Percentiles rank a stretch among this genome's conserved stretches.
These are phyloP conservation scores for Diplotaxis tenuifolia DNA, from an alignment of 345 rosid genomes.

Conservation along the genomic window DNA sequence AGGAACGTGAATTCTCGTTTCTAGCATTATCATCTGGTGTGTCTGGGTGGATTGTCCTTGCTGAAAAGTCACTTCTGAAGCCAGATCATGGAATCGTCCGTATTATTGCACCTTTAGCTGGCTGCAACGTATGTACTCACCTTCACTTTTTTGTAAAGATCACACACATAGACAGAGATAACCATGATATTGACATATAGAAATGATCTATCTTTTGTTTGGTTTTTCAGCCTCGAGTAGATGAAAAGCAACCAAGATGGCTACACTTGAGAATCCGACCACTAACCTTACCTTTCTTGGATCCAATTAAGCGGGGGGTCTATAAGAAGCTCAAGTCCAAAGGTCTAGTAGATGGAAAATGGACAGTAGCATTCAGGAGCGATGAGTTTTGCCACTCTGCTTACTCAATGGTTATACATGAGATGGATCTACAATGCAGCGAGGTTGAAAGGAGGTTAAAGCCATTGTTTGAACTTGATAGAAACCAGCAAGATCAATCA, in stretches of 20 bases:
- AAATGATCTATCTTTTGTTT: conserved; percentile 6
- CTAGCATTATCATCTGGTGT: conserved; percentile 65
- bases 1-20: conserved; percentile 74
- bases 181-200: background rate
- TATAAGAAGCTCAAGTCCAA: conserved; percentile 50
- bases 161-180: background rate
- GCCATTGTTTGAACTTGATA: conserved; percentile 60
- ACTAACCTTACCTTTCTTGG: conserved; percentile 56
- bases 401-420: conserved; percentile 59
- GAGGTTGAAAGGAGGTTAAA: conserved; percentile 76
- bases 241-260: conserved; percentile 82
- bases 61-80: conserved; percentile 40
- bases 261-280: conserved; percentile 90
- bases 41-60: conserved; percentile 85
- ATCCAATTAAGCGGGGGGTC: conserved; percentile 50
- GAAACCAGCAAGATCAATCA: conserved; percentile 37
- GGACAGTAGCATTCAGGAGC: conserved; percentile 87
- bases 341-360: conserved; percentile 86
- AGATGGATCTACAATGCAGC: conserved; percentile 57
- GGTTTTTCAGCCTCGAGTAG: conserved; percentile 67
- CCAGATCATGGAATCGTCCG: conserved; percentile 66
- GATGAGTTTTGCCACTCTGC: conserved; percentile 77
- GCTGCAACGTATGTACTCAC: conserved; percentile 42
- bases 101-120: conserved; percentile 81
- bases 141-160: conserved; percentile 1